Evolutionary conservation across 2,329 filamentous ascomycete genomes (phyloP).

Genomic region (Alternaria sp.): DNA sequence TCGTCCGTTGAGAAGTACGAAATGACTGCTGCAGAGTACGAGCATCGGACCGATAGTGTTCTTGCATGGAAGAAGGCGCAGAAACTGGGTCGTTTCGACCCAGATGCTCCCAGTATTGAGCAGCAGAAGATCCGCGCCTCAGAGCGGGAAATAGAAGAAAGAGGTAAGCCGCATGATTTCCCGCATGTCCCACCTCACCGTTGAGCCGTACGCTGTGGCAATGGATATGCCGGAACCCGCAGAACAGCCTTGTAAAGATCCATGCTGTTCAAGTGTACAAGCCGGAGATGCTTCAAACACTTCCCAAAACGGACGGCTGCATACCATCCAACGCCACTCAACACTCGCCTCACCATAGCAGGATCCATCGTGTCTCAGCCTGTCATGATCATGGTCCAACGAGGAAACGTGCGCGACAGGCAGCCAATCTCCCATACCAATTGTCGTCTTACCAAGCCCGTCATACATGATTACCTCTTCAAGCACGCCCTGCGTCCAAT

Average conservation of each 20-base stretch:
- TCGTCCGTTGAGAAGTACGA: slow-evolving; percentile 87
- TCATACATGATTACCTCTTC: slow-evolving; percentile 20
- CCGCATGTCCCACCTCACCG: slow-evolving; percentile 18
- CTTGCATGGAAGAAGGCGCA: slow-evolving; percentile 95
- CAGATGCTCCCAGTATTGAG: slow-evolving; percentile 76
- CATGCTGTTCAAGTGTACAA: slow-evolving; percentile 3
- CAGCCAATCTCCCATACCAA: slow-evolving; percentile 5
- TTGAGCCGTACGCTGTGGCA: slow-evolving; percentile 28
- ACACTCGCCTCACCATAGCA: slow-evolving; percentile 8
- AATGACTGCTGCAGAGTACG: slow-evolving; percentile 87
- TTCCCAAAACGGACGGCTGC: slow-evolving; percentile 28
- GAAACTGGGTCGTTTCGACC: slow-evolving; percentile 95
- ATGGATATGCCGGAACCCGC: slow-evolving; percentile 6
- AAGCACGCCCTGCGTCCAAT: slow-evolving; percentile 28
- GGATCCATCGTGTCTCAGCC: slow-evolving; percentile 29
- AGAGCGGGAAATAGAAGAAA: slow-evolving; percentile 72
- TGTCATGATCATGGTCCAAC: slow-evolving; percentile 25
- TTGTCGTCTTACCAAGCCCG: slow-evolving; percentile 8
- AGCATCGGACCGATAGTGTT: slow-evolving; percentile 84
- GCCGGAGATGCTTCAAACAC: slow-evolving; percentile 26
- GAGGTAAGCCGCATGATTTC: slow-evolving; percentile 60
- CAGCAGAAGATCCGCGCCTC: slow-evolving; percentile 74
- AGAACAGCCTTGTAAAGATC: not conserved
- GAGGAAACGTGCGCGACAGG: slow-evolving; percentile 6
- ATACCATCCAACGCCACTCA: slow-evolving; percentile 17